Percentiles rank a stretch among this genome's conserved stretches.
phyloP scores from a whole-genome alignment of 2,329 filamentous ascomycete species.

The Aspergillus sp. region DNA sequence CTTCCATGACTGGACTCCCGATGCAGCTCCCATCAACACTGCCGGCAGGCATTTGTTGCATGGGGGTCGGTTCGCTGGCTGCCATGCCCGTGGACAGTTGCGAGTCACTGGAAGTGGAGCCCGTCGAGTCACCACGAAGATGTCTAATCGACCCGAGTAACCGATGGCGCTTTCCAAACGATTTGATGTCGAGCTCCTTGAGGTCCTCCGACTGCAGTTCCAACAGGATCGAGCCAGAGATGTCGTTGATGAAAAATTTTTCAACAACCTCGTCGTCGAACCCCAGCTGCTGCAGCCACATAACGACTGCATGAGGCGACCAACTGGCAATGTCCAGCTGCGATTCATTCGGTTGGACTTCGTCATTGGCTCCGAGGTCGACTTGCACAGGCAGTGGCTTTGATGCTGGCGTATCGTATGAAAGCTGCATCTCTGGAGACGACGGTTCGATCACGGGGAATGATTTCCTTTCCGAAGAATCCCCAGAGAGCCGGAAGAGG shows the following conservation, averaged over 20 bases:
- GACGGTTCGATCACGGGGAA: constrained; percentile 5
- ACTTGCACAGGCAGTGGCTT: too few species aligned
- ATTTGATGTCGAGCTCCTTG: constrained; percentile 55
- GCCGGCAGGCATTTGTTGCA: constrained; percentile 1
- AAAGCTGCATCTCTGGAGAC: constrained; percentile 7
- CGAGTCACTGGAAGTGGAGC: constrained; percentile 3
- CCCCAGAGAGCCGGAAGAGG: constrained; percentile 61
- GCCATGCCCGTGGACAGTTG: constrained; percentile 3
- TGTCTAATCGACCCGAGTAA: constrained; percentile 52
- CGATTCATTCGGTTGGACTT: too few species aligned
- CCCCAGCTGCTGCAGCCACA: constrained; percentile 36
- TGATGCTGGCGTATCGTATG: too few species aligned
- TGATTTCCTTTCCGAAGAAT: constrained; percentile 12
- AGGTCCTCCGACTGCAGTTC: constrained; percentile 83
- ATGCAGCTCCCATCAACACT: background rate
- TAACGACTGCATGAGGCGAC: constrained; percentile 14
- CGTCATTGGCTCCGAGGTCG: too few species aligned
- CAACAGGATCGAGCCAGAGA: constrained; percentile 76
- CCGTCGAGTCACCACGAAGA: constrained; percentile 32
- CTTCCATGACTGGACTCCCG: constrained; percentile 51
- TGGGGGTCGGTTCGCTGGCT: constrained; percentile 6
- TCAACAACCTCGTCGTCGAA: constrained; percentile 70
- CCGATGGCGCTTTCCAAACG: constrained; percentile 55
- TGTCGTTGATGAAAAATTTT: constrained; percentile 85
- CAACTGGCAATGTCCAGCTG: constrained; percentile 20